Evolutionary conservation across 176 grass and related monocot species (phyloP), one percentile per base, ranked within the genome.

Genomic region (Oryza meyeriana): DNA sequence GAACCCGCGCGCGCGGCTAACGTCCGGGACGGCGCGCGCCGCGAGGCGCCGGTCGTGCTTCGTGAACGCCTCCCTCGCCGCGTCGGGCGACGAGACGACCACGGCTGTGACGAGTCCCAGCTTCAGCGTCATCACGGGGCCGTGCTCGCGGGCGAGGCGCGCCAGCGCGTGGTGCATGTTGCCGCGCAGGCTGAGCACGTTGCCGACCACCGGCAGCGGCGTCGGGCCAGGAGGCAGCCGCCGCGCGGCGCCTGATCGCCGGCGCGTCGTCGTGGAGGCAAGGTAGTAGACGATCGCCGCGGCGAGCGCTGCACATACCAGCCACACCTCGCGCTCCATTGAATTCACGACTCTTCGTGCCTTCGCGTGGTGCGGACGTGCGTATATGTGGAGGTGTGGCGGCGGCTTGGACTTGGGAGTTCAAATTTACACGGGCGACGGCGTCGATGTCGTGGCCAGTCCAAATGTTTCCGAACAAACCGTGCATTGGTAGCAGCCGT

Each of bases 81-180:
- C 71, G 12, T 75, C 70, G 12, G 24, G 71, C 30, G 82, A 85
- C 11, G 87, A 89, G 69, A 89, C n/a, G 50, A 89, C 44, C 30
- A 89, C 57, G 25, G 77, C 41, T 1, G 42, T 77, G 71, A 38
- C 68, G 13, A 66, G 77, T 2, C 87, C 87, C 10, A 81, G 48
- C 31, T 44, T 79, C 75, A 89, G 39, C 30, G 67, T 59, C 59
- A 89, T 84, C 35, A 89, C 28, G 10, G 87, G 87, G 24, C 82
- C 76, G 57, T 89, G 48, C 59, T 68, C 3, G 10, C 61, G 44
- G 0, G 87, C 66, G 24, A 89, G 76, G 32, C 33, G 61, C 34
- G 82, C 75, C 33, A 89, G 76, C 14, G 42, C 79, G 65, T 39
- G 17, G 61, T 89, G 87, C 27, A 81, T 81, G 30, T 80, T 12